A percentile compares a stretch with the other conserved stretches of the same genome.
These are phyloP conservation scores for Paramarasmius palmivorus DNA, from an alignment of 1,284 basidiomycete species.

Conservation along the genomic window DNA sequence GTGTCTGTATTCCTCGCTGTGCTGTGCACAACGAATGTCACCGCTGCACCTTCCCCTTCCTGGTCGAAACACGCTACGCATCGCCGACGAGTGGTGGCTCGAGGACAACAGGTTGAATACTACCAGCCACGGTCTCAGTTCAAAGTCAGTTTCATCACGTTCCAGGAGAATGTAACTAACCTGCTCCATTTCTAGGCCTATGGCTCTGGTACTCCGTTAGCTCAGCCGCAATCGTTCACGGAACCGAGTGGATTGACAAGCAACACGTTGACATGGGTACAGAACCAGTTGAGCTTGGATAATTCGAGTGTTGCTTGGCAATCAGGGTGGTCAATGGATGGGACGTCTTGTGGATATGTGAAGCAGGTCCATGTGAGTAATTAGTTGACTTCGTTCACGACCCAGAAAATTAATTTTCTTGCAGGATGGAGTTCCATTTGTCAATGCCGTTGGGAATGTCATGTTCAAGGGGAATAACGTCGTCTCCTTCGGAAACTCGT, in stretches of 20 bases:
- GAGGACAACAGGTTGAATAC: constrained; percentile 33
- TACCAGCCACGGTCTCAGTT: constrained; percentile 43
- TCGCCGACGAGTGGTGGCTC: constrained; percentile 30
- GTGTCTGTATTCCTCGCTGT: constrained; percentile 20
- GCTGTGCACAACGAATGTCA: constrained; percentile 17
- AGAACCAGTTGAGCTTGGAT: constrained; percentile 30
- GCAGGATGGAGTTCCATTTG: constrained; percentile 36
- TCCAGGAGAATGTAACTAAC: not conserved
- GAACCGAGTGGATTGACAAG: constrained; percentile 25
- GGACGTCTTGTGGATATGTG: constrained; percentile 28
- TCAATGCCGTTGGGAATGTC: constrained; percentile 40
- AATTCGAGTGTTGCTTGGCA: constrained; percentile 29
- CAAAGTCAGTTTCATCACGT: constrained; percentile 27
- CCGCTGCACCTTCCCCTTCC: constrained; percentile 18
- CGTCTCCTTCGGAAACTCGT: constrained; percentile 37
- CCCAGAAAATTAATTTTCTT: not conserved
- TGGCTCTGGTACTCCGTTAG: constrained; percentile 41
- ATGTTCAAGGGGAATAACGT: constrained; percentile 30
- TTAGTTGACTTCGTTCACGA: not conserved
- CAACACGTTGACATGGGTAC: constrained; percentile 35
- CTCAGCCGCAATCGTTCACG: constrained; percentile 28
- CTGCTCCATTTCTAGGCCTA: constrained; percentile 34
- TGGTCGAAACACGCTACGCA: constrained; percentile 8
- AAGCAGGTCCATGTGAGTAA: not conserved
- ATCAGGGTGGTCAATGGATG: constrained; percentile 33